These are phyloP conservation scores for Suillus subaureus DNA, from an alignment of 768 basidiomycete genomes.

Conservation along the genomic window DNA sequence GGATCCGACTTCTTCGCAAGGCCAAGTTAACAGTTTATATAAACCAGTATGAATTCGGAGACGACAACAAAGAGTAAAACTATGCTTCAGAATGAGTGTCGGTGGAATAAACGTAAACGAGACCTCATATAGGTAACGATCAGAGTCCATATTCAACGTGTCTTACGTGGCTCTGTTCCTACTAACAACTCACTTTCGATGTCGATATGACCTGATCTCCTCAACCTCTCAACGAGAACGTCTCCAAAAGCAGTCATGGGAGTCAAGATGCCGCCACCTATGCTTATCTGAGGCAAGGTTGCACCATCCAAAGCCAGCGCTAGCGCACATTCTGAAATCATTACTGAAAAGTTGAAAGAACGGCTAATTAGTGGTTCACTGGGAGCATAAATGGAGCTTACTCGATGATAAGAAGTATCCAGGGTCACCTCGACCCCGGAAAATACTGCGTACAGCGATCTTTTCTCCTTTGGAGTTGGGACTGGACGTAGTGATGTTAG, in stretches of 20 bases:
- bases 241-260: slow-evolving; percentile 84
- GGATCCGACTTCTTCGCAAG: neutral
- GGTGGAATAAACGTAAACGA: neutral
- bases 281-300: slow-evolving; percentile 57
- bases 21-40: neutral
- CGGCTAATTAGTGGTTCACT: slow-evolving; percentile 2
- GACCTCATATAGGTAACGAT: neutral
- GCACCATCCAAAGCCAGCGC: slow-evolving; percentile 59
- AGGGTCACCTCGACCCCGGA: slow-evolving; percentile 75
- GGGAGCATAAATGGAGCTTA: slow-evolving; percentile 32
- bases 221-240: slow-evolving; percentile 67
- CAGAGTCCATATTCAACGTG: slow-evolving; percentile 5
- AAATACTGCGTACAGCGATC: slow-evolving; percentile 55
- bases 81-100: no score
- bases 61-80: neutral
- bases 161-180: slow-evolving; percentile 14
- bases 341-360: slow-evolving; percentile 43
- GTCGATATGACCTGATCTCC: slow-evolving; percentile 54
- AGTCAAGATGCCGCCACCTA: slow-evolving; percentile 79
- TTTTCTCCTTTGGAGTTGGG: slow-evolving; percentile 41
- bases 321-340: slow-evolving; percentile 82
- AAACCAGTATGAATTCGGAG: neutral
- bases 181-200: slow-evolving; percentile 53
- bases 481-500: slow-evolving; percentile 70
- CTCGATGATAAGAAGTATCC: slow-evolving; percentile 65